Conservation (phyloP, 257 asterid species). For the Solanum raphanifolium region DNA sequence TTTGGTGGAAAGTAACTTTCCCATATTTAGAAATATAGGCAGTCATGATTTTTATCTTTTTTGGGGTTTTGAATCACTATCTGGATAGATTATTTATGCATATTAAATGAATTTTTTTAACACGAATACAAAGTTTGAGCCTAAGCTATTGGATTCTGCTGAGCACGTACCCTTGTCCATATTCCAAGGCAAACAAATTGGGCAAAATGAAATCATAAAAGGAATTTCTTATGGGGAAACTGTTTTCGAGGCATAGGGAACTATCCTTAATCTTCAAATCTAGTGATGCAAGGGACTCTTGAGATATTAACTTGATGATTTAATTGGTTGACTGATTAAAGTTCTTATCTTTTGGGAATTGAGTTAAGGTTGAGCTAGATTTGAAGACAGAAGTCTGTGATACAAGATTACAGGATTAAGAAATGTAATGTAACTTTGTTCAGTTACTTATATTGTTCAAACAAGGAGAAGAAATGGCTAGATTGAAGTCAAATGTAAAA, state of each 20-base stretch:
- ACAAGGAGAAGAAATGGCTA: background rate
- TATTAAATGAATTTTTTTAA: background rate
- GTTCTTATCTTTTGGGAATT: background rate
- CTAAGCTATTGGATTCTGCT: background rate
- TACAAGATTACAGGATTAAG: background rate
- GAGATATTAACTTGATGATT: background rate
- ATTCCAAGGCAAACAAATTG: background rate
- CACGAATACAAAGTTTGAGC: background rate
- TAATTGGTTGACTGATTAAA: background rate
- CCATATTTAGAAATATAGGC: background rate
- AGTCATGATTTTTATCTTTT: background rate
- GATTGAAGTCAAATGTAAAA: background rate
- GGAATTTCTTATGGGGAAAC: background rate
- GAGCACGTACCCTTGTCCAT: background rate
- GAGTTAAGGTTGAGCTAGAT: background rate
- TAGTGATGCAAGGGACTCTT: background rate
- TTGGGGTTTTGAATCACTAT: background rate
- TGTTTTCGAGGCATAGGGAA: background rate
- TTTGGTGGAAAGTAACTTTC: background rate
- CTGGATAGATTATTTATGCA: background rate
- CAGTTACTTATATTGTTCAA: background rate
- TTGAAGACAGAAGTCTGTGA: background rate
- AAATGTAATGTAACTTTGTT: background rate
- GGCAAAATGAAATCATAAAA: background rate
- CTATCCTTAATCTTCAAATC: background rate